phyloP scores from a whole-genome alignment of 352 stramenopile species.

The Phytophthora sp. region DNA sequence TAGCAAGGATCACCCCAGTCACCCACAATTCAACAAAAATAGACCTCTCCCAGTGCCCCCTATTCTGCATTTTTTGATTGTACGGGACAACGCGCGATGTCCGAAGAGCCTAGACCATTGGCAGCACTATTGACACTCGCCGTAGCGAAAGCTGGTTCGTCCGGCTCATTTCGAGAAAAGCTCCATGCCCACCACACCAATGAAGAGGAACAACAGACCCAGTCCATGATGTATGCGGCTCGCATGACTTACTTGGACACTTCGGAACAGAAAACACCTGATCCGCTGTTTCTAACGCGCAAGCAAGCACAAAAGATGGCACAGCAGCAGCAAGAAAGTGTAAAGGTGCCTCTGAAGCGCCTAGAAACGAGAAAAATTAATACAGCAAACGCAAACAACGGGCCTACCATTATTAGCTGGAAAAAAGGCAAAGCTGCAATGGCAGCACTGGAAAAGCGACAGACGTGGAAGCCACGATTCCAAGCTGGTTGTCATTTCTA shows the following conservation, averaged over 20 bases:
- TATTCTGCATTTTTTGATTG: neutral
- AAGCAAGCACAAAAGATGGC: constrained; percentile 79
- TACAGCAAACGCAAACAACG: constrained; percentile 10
- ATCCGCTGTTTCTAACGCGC: constrained; percentile 76
- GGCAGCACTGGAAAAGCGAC: constrained; percentile 28
- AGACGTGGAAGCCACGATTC: constrained; percentile 62
- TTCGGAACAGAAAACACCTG: constrained; percentile 49
- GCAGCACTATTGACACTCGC: constrained; percentile 23
- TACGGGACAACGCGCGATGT: constrained; percentile 21
- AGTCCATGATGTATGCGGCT: constrained; percentile 80
- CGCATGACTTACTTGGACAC: constrained; percentile 80
- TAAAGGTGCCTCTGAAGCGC: constrained; percentile 49
- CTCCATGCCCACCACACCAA: constrained; percentile 10
- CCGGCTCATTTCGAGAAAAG: constrained; percentile 13
- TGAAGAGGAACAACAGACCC: constrained; percentile 56
- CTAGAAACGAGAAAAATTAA: constrained; percentile 43
- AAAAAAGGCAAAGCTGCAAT: constrained; percentile 51
- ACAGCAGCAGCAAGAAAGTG: constrained; percentile 51
- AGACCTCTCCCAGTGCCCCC: neutral
- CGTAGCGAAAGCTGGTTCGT: constrained; percentile 10
- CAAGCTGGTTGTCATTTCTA: constrained; percentile 83
- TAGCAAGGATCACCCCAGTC: neutral
- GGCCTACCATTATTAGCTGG: constrained; percentile 29
- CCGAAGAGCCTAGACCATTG: constrained; percentile 8
- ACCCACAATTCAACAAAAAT: constrained; percentile 14